A percentile compares a stretch with the other conserved stretches of the same genome.
phyloP scores from a whole-genome alignment of 768 basidiomycete species.

The Termitomyces sp. region DNA sequence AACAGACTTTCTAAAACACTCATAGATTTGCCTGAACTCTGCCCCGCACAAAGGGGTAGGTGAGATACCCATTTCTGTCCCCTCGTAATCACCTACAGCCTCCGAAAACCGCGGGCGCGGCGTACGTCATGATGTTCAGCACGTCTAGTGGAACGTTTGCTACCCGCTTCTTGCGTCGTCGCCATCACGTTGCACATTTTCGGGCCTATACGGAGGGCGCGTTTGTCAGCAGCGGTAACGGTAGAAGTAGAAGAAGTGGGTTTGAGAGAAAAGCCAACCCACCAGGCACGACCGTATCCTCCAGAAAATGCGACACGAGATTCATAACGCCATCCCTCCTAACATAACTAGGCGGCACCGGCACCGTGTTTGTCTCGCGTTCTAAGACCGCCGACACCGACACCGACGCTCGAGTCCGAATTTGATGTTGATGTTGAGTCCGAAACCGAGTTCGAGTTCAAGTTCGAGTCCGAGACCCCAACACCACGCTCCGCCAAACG shows the following conservation, averaged over 20 bases:
- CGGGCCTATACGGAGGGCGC: slow-evolving; percentile 47
- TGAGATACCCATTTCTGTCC: slow-evolving; percentile 23
- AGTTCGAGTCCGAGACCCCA: too few relatives aligned
- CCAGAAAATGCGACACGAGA: slow-evolving; percentile 84
- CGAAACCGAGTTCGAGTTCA: too few relatives aligned
- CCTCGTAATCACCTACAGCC: slow-evolving; percentile 17
- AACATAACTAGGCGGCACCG: slow-evolving; percentile 88
- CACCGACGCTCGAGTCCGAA: too few relatives aligned
- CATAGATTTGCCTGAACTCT: too few relatives aligned
- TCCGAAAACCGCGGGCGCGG: slow-evolving; percentile 42
- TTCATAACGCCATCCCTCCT: slow-evolving; percentile 86
- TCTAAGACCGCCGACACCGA: too few relatives aligned
- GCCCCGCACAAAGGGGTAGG: slow-evolving; percentile 14
- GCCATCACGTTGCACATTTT: slow-evolving; percentile 95
- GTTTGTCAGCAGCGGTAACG: too few relatives aligned
- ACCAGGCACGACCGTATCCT: slow-evolving; percentile 74
- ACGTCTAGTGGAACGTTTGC: slow-evolving; percentile 88
- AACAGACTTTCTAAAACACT: too few relatives aligned
- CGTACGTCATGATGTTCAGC: slow-evolving; percentile 84
- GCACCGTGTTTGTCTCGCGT: slow-evolving; percentile 74
- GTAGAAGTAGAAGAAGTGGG: too few relatives aligned
- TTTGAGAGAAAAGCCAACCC: slow-evolving; percentile 13
- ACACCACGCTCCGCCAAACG: slow-evolving; percentile 45
- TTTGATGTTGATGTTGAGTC: too few relatives aligned
- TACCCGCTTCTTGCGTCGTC: slow-evolving; percentile 57